phyloP scores from a whole-genome alignment of 371 early-diverging fungal species.

The Mortierella sp. region DNA sequence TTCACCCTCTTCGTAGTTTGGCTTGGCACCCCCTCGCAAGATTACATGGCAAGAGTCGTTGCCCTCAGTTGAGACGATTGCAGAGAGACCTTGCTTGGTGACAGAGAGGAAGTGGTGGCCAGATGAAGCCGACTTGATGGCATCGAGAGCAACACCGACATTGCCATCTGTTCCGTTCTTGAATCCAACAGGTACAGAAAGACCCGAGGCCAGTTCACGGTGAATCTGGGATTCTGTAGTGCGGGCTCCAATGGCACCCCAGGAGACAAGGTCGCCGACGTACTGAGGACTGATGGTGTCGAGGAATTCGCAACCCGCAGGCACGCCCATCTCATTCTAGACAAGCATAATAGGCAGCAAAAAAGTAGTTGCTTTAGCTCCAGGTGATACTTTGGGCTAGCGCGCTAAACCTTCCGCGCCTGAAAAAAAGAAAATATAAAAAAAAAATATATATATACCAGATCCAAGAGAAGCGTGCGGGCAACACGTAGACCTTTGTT shows the following conservation, averaged over 20 bases:
- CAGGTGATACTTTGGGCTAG: too few relatives aligned
- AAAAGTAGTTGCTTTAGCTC: too few relatives aligned
- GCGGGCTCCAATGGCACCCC: constrained; percentile 96
- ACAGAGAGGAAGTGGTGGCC: constrained; percentile 94
- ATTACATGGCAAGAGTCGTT: constrained; percentile 90
- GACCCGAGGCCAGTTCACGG: constrained; percentile 93
- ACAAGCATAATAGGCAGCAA: not conserved
- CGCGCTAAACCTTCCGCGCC: too few relatives aligned
- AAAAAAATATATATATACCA: constrained; percentile 48
- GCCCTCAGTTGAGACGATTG: constrained; percentile 90
- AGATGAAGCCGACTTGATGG: constrained; percentile 86
- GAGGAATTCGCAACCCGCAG: constrained; percentile 89
- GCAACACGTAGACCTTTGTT: constrained; percentile 92
- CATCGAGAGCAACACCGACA: constrained; percentile 89
- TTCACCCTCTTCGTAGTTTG: constrained; percentile 85
- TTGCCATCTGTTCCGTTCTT: constrained; percentile 96
- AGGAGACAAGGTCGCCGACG: constrained; percentile 90
- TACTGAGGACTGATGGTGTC: constrained; percentile 97
- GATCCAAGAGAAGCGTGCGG: constrained; percentile 77
- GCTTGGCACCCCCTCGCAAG: constrained; percentile 87
- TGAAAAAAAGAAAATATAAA: too few relatives aligned
- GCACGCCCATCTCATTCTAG: constrained; percentile 85
- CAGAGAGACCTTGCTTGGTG: constrained; percentile 92
- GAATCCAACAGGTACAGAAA: constrained; percentile 96
- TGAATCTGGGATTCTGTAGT: constrained; percentile 95